A percentile compares a stretch with the other conserved stretches of the same genome.
Conservation (phyloP, 192 early-diverging fungal species). For the Umbelopsis ramanniana region DNA sequence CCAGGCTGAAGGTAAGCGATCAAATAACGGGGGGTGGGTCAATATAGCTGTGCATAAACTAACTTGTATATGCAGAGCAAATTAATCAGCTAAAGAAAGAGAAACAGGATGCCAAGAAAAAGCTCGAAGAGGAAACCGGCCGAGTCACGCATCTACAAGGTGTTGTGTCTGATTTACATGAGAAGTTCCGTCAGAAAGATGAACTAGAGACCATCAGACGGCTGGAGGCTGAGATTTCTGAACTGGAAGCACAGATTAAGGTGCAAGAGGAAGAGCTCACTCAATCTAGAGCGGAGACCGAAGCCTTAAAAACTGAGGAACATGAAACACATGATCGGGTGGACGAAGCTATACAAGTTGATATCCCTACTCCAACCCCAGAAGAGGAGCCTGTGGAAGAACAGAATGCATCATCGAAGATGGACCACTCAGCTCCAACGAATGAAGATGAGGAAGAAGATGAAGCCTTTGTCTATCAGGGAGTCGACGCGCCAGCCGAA, state of each 20-base stretch:
- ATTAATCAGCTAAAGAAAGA: slow-evolving; percentile 3
- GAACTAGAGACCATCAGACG: slow-evolving; percentile 12
- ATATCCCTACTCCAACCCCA: slow-evolving; percentile 29
- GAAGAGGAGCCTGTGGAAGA: slow-evolving; percentile 21
- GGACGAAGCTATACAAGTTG: slow-evolving; percentile 27
- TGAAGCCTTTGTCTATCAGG: slow-evolving; percentile 38
- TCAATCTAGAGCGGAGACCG: slow-evolving; percentile 5
- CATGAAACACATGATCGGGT: slow-evolving; percentile 22
- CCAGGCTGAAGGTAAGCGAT: not conserved
- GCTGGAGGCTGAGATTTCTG: slow-evolving; percentile 28
- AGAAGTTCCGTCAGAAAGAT: slow-evolving; percentile 14
- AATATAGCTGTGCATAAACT: not conserved
- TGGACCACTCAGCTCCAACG: not conserved
- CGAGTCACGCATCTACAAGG: slow-evolving; percentile 5
- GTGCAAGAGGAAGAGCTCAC: slow-evolving; percentile 17
- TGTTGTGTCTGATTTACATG: slow-evolving; percentile 9
- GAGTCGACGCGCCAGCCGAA: not conserved
- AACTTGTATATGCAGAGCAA: not conserved
- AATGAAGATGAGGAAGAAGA: slow-evolving; percentile 39
- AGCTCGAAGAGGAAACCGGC: slow-evolving; percentile 9
- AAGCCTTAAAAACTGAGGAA: slow-evolving; percentile 18
- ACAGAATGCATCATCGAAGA: not conserved
- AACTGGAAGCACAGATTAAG: slow-evolving; percentile 26
- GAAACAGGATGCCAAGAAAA: slow-evolving; percentile 27
- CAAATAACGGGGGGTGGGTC: not conserved